Percentiles rank a stretch among this genome's conserved stretches.
Evolutionary conservation across 1,139 yeast genomes (phyloP).

Genomic region (Lodderomyces orthopsilosis): DNA sequence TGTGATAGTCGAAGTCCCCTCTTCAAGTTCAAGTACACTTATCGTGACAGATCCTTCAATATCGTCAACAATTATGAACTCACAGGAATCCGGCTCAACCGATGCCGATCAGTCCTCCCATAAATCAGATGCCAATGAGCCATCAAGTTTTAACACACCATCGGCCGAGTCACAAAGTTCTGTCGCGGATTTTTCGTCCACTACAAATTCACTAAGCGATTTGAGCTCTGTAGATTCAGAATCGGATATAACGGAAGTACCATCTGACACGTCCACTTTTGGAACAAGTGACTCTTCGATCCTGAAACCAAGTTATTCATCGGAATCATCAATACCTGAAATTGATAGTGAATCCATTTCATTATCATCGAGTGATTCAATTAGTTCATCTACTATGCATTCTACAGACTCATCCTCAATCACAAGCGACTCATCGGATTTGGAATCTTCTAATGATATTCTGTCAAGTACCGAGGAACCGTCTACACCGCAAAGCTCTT

Average conservation of each 20-base stretch:
- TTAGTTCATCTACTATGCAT: too few relatives aligned
- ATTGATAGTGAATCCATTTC: background rate
- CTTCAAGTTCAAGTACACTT: background rate
- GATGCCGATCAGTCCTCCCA: background rate
- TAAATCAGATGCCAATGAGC: background rate
- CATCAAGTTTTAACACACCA: background rate
- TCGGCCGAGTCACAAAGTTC: background rate
- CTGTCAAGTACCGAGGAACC: background rate
- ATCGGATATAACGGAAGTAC: background rate
- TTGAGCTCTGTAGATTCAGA: background rate
- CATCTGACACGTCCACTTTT: background rate
- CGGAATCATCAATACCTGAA: background rate
- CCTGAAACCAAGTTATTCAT: background rate
- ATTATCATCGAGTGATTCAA: background rate
- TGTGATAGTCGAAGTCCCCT: conserved; percentile 20
- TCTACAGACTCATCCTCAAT: background rate
- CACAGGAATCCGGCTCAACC: conserved; percentile 4
- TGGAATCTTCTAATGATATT: background rate
- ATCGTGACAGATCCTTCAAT: background rate
- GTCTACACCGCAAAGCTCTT: background rate
- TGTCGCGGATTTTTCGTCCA: background rate
- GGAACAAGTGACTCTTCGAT: background rate
- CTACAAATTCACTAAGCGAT: background rate
- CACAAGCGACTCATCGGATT: background rate
- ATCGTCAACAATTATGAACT: background rate